A percentile compares a stretch with the other conserved stretches of the same genome.
Conservation (phyloP, 129 eudicot genomes). For the Scalesia atractyloides region DNA sequence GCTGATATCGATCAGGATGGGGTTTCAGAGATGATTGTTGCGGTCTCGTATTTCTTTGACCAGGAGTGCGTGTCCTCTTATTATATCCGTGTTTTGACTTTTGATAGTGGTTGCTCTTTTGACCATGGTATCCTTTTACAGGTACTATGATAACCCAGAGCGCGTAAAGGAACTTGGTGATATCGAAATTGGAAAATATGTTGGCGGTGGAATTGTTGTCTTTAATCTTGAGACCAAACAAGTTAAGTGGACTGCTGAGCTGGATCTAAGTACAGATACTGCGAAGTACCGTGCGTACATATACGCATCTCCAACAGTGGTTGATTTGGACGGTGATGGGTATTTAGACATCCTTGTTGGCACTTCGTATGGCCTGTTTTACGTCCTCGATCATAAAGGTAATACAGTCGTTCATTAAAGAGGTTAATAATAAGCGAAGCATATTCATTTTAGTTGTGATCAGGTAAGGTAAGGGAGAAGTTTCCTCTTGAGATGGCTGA, state of each 20-base stretch:
- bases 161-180: slow-evolving; percentile 91
- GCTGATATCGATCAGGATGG: slow-evolving; percentile 98
- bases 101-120: background rate
- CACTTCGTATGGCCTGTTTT: slow-evolving; percentile 93
- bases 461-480: slow-evolving; percentile 90
- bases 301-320: slow-evolving; percentile 91
- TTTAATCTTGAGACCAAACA: slow-evolving; percentile 96
- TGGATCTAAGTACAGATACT: slow-evolving; percentile 86
- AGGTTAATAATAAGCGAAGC: background rate
- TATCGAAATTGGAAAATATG: slow-evolving; percentile 93
- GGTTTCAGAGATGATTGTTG: slow-evolving; percentile 91
- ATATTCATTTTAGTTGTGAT: slow-evolving; percentile 5
- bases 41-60: slow-evolving; percentile 97
- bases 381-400: slow-evolving; percentile 95
- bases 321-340: slow-evolving; percentile 98
- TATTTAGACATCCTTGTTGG: slow-evolving; percentile 92
- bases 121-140: slow-evolving; percentile 32
- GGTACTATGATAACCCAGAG: slow-evolving; percentile 97
- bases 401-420: slow-evolving; percentile 12
- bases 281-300: slow-evolving; percentile 84
- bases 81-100: background rate
- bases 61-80: slow-evolving; percentile 78
- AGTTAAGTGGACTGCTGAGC: slow-evolving; percentile 79
- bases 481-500: slow-evolving; percentile 99
- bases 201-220: slow-evolving; percentile 94